Evolutionary conservation across 805 yeast genomes (phyloP), one percentile per base, ranked within the genome.

Genomic region (Kuraishia molischiana): DNA sequence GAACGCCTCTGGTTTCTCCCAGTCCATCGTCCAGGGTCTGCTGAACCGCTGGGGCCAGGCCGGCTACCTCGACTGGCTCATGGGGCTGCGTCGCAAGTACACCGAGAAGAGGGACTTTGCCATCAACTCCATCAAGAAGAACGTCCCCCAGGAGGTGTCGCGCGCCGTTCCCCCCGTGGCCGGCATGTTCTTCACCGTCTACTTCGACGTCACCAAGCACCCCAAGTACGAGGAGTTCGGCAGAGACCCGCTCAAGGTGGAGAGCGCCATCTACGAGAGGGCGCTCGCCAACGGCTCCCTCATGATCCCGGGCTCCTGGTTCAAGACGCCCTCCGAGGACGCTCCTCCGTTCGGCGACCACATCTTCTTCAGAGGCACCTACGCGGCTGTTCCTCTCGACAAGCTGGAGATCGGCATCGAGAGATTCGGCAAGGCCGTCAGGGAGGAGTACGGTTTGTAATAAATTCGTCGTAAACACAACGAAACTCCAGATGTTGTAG

Each of bases 1-100:
- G 62, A 66, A 77, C 36, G 79, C 95, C 15, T 70, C 87, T 4
- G 97, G 97, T 6, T 74, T 86, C 56, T 64, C 95, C 18, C 85
- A 78, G 58, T 64, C 92, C 9, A 48, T 82, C 35, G 70, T 79
- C 38, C 71, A 79, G 51, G 85, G 86, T 38, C 61, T 84, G 44
- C 68, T 89, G 50, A 74, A 75, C 43, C 73, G 81, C 48, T 87
- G 97, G 97, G 95, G 95, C 40, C 96, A 87, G 63, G 56, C 57
- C 4, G 95, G 95, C 24, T 89, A 82, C 66, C 49, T 86, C 50
- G 89, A 85, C 59, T 87, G 96, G 96, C 73, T 87, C 54, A 78
- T 85, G 45, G 83, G 85, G 41, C 56, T 83, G 52, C 75, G 94
- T 66, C 68, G 71, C 29, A 90, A 84, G 56, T 90, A 90, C 70